A percentile compares a stretch with the other conserved stretches of the same genome.
These are phyloP conservation scores for Exophiala viscosa DNA, from an alignment of 2,329 filamentous ascomycete species.

Conservation along the genomic window DNA sequence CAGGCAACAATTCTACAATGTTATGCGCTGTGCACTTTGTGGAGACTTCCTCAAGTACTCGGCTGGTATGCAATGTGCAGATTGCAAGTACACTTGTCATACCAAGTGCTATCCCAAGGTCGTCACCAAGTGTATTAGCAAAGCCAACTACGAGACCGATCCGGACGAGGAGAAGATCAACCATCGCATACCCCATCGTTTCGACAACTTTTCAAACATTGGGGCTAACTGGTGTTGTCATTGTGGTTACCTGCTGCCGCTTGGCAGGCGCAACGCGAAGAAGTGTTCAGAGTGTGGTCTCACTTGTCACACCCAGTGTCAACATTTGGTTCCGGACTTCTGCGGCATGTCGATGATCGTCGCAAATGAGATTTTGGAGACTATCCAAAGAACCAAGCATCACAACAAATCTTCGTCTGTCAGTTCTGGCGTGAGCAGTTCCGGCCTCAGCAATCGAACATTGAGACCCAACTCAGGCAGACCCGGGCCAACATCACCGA, in stretches of 20 bases:
- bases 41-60: slow-evolving; percentile 98
- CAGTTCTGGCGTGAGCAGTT: slow-evolving; percentile 55
- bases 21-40: slow-evolving; percentile 97
- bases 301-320: slow-evolving; percentile 85
- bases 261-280: slow-evolving; percentile 91
- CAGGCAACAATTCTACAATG: slow-evolving; percentile 99
- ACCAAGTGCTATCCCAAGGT: slow-evolving; percentile 96
- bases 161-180: slow-evolving; percentile 99
- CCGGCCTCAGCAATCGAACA: slow-evolving; percentile 61
- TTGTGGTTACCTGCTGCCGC: slow-evolving; percentile 90
- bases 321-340: slow-evolving; percentile 95
- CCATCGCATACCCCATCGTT: slow-evolving; percentile 95
- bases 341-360: slow-evolving; percentile 99
- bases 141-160: slow-evolving; percentile 96
- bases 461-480: slow-evolving; percentile 54
- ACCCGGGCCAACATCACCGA: slow-evolving; percentile 37
- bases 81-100: slow-evolving; percentile 99
- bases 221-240: slow-evolving; percentile 99
- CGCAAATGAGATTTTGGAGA: slow-evolving; percentile 87
- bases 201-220: slow-evolving; percentile 94
- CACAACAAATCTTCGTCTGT: slow-evolving; percentile 57
- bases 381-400: slow-evolving; percentile 75
- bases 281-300: slow-evolving; percentile 89
- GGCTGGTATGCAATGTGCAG: slow-evolving; percentile 97
- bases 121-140: slow-evolving; percentile 99